Evolutionary conservation across 2,329 filamentous ascomycete species (phyloP).

Genomic region (Diaporthe citri): DNA sequence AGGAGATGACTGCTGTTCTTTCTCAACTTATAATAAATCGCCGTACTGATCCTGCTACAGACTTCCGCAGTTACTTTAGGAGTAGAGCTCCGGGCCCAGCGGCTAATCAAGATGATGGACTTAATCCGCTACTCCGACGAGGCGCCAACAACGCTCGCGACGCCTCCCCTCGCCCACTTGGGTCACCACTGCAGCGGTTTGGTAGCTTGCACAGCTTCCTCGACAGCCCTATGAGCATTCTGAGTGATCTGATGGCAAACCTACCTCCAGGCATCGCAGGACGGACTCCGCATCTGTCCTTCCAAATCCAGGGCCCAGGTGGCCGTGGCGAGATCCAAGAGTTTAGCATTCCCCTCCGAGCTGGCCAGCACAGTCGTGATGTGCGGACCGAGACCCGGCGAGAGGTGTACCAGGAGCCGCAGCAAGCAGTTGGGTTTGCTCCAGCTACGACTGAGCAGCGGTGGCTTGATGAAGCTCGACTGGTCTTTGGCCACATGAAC

Average conservation of each 20-base stretch:
- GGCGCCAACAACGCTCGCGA: slow-evolving; percentile 59
- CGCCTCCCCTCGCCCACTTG: slow-evolving; percentile 60
- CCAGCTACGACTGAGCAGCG: slow-evolving; percentile 79
- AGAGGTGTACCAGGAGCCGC: slow-evolving; percentile 69
- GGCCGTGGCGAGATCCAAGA: slow-evolving; percentile 66
- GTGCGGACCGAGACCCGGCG: slow-evolving; percentile 62
- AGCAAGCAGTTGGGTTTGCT: slow-evolving; percentile 82
- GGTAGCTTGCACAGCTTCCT: slow-evolving; percentile 58
- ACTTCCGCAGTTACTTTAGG: slow-evolving; percentile 65
- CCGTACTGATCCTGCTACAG: slow-evolving; percentile 46
- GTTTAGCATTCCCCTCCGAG: slow-evolving; percentile 56
- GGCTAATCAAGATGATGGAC: slow-evolving; percentile 79
- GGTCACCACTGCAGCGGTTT: slow-evolving; percentile 64
- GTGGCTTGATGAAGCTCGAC: slow-evolving; percentile 90
- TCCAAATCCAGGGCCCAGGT: slow-evolving; percentile 67
- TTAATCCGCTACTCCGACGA: slow-evolving; percentile 87
- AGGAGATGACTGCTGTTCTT: slow-evolving; percentile 34
- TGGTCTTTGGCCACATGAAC: slow-evolving; percentile 81
- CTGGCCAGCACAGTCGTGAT: slow-evolving; percentile 52
- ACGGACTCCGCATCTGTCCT: slow-evolving; percentile 64
- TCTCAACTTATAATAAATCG: slow-evolving; percentile 35
- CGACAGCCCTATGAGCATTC: slow-evolving; percentile 66
- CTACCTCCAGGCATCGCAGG: slow-evolving; percentile 62
- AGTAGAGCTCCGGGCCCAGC: slow-evolving; percentile 66
- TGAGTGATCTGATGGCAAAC: slow-evolving; percentile 69